Evolutionary conservation across 352 stramenopile species (phyloP).

Genomic region (Phytophthora litchii): DNA sequence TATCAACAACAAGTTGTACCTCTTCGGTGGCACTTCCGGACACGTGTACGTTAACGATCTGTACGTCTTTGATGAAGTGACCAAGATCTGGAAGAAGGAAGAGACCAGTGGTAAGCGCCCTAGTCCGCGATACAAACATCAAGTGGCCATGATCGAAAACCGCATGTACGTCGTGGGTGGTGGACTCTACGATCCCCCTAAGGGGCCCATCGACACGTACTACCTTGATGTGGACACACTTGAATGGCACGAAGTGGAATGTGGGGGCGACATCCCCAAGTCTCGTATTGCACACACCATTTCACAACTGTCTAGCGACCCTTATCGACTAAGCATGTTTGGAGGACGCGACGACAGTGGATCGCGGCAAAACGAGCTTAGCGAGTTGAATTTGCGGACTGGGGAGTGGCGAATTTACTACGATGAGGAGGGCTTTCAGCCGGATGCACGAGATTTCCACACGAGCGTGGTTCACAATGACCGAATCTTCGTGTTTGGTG

Average conservation of each 20-base stretch:
- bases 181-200: constrained; percentile 81
- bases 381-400: constrained; percentile 66
- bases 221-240: constrained; percentile 80
- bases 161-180: constrained; percentile 84
- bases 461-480: constrained; percentile 75
- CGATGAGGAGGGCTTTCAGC: constrained; percentile 63
- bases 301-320: constrained; percentile 51
- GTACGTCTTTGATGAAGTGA: constrained; percentile 81
- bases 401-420: constrained; percentile 69
- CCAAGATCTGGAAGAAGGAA: constrained; percentile 73
- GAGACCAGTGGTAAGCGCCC: constrained; percentile 65
- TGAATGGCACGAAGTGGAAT: constrained; percentile 67
- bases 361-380: constrained; percentile 70
- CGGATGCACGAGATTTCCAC: constrained; percentile 84
- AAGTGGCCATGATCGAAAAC: constrained; percentile 69
- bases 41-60: constrained; percentile 88
- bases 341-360: constrained; percentile 77
- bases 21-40: constrained; percentile 82
- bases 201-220: constrained; percentile 79
- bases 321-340: constrained; percentile 75
- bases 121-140: constrained; percentile 85
- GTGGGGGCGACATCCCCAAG: constrained; percentile 62
- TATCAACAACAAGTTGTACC: constrained; percentile 82
- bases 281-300: constrained; percentile 86
- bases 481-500: constrained; percentile 83